Evolutionary conservation across 2,329 filamentous ascomycete species (phyloP), one percentile per base, ranked within the genome.

Genomic region (Claviceps digitariae): DNA sequence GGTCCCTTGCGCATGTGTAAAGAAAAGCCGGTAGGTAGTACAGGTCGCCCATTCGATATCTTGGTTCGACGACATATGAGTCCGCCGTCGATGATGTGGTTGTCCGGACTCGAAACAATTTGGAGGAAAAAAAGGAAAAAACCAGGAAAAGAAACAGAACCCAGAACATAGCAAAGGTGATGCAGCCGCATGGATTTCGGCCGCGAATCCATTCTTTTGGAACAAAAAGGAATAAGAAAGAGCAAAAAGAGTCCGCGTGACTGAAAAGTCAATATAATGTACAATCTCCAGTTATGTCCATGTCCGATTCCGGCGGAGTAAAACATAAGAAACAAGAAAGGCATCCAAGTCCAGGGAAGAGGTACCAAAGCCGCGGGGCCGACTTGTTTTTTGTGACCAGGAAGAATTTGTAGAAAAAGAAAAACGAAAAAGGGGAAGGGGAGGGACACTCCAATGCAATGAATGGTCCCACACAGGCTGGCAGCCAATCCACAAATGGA

Each of bases 21-120:
- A 38, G 63, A 60, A 61, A 62, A 61, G 60, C 59, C 63, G 62
- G 59, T 65, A 57, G 62, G 59, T 65, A 57, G 58, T 65, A 66
- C 63, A 66, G 61, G 63, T 66, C 57, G 63, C 62, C 61, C 64
- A 55, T 57, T 53, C 40, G 6, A 48, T 17, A 46, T 47, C 43
- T 46, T 50, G 8, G 13, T 15, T 45, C 12, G 27, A 29, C 27
- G 27, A 29, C 23, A 52, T 38, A 54, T 53, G 45, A 56, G 48
- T 62, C 62, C 62, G 60, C 54, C 56, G 36, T 52, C 46, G 23
- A 45, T 40, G 29, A 52, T 52, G 13, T 53, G 48, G 48, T 49
- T 49, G 48, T 53, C 57, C 52, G 20, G 29, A 23, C 25, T 40
- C 15, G 6, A 40, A 36, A 29, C 5, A 17, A 23, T 20, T 47